Base-by-base conservation (phyloP, 208 protist species). In the Crithidia expoeki region DNA sequence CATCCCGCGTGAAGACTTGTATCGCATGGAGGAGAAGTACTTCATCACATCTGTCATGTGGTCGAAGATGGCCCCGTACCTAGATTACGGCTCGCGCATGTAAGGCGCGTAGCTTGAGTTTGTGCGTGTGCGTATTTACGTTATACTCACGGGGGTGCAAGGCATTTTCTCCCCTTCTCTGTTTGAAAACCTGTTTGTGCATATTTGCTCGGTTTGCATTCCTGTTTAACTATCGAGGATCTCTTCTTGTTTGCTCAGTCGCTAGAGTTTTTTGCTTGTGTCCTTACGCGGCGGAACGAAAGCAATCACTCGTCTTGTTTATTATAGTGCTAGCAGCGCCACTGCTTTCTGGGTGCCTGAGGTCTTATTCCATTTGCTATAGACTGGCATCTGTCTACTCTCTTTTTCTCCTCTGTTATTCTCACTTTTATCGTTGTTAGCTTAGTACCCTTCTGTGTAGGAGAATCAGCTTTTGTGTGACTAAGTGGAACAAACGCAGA, bases 1-100 rank as follows among this genome's bases (percentile, higher is more conserved):
- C 57, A 96, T 96, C 56, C 89, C 89, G 1, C 88, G 85, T 42
- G 92, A 96, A 80, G 92, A 96, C 56, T 77, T 96, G 6, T 96
- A 94, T 73, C 81, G 92, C 33, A 90, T 96, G 83, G 92, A 96
- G 78, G 89, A 96, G 80, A 92, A 93, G 73, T 96, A 94, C 77
- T 96, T 96, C 70, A 85, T 96, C 50, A 94, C 92, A 14, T 92
- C 89, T 0, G 75, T 78, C 23, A 94, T 94, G 85, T 96, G 81
- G 81, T 84, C 87, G 25, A 91, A 88, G 84, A 68, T 81, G 50
- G 47, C 77, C 10, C 85, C 89, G 21, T 93, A 88, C 80, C 70
- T 93, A 27, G 86, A 96, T 50, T 83, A 84, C 65, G 92, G 67
- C 32, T 51, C 64, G 11, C 85, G 85, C 49, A 81, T 94, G 87